phyloP scores from a whole-genome alignment of 495 filamentous ascomycete genomes.

The Trichocladium uniseriatum region DNA sequence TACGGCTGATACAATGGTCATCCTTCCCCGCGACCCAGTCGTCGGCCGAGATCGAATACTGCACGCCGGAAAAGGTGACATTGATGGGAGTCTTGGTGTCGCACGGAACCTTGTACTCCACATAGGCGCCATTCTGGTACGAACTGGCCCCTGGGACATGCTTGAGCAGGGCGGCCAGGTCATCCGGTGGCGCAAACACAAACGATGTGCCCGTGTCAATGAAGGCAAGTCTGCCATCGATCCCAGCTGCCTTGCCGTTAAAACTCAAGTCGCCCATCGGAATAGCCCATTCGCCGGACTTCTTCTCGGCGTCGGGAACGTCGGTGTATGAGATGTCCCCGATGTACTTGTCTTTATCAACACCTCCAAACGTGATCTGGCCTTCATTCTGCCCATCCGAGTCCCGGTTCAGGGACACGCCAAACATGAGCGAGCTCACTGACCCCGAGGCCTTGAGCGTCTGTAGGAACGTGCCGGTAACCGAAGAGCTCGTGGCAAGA shows the following conservation, averaged over 20 bases:
- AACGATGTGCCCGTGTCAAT: constrained; percentile 79
- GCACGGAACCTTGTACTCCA: constrained; percentile 63
- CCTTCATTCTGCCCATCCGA: constrained; percentile 59
- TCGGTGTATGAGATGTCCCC: constrained; percentile 57
- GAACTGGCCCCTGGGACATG: constrained; percentile 50
- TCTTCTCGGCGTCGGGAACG: constrained; percentile 26
- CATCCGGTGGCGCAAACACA: constrained; percentile 54
- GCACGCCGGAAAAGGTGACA: constrained; percentile 37
- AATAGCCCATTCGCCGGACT: constrained; percentile 54
- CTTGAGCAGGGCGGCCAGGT: constrained; percentile 56
- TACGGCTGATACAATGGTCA: constrained; percentile 53
- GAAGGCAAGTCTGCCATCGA: constrained; percentile 49
- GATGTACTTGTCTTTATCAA: constrained; percentile 54
- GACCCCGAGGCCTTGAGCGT: constrained; percentile 46
- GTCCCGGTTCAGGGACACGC: constrained; percentile 54
- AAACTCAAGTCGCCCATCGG: constrained; percentile 52
- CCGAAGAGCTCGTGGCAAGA: constrained; percentile 47
- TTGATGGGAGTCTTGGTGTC: constrained; percentile 39
- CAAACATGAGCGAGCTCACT: constrained; percentile 56
- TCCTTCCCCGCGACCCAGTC: constrained; percentile 56
- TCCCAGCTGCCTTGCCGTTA: constrained; percentile 42
- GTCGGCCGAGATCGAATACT: constrained; percentile 54
- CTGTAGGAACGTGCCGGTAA: constrained; percentile 54
- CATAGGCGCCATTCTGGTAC: constrained; percentile 26
- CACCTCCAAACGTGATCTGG: constrained; percentile 64